Evolutionary conservation across 495 filamentous ascomycete species (phyloP).

Genomic region (Baudoinia panamericana): DNA sequence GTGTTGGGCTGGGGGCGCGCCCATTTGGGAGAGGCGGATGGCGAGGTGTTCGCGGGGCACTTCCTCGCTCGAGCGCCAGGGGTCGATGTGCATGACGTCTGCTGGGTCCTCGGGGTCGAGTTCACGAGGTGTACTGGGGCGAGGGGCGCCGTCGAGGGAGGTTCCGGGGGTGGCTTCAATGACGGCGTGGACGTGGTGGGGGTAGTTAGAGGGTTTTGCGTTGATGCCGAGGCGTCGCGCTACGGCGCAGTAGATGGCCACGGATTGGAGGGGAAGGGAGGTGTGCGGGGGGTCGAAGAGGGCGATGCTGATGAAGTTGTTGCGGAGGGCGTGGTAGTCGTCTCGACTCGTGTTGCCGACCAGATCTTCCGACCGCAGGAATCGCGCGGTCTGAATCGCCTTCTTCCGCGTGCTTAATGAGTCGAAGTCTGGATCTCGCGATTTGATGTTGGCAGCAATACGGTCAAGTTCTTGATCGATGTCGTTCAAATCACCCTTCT

Average conservation of each 20-base stretch:
- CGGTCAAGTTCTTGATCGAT: conserved; percentile 50
- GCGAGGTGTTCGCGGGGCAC: conserved; percentile 45
- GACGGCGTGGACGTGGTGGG: conserved; percentile 66
- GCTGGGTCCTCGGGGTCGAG: conserved; percentile 18
- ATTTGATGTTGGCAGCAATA: conserved; percentile 42
- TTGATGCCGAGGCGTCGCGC: conserved; percentile 53
- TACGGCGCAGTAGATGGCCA: conserved; percentile 57
- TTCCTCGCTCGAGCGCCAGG: conserved; percentile 59
- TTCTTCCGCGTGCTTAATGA: conserved; percentile 46
- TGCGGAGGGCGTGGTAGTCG: conserved; percentile 64
- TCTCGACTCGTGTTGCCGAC: conserved; percentile 50
- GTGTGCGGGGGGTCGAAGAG: conserved; percentile 48
- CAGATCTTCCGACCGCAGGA: conserved; percentile 50
- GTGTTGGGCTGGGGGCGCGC: conserved; percentile 41
- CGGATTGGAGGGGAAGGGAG: conserved; percentile 66
- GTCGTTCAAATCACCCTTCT: conserved; percentile 60
- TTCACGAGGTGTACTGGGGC: conserved; percentile 6
- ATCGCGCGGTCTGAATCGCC: conserved; percentile 52
- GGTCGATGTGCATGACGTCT: conserved; percentile 67
- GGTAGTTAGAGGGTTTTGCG: conserved; percentile 61
- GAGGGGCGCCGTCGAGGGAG: conserved; percentile 47
- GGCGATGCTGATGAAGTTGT: conserved; percentile 70
- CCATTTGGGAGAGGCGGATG: conserved; percentile 48
- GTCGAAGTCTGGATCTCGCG: conserved; percentile 37
- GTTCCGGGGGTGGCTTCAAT: conserved; percentile 45